phyloP scores from a whole-genome alignment of 2,329 filamentous ascomycete genomes.

The Beauveria australis region DNA sequence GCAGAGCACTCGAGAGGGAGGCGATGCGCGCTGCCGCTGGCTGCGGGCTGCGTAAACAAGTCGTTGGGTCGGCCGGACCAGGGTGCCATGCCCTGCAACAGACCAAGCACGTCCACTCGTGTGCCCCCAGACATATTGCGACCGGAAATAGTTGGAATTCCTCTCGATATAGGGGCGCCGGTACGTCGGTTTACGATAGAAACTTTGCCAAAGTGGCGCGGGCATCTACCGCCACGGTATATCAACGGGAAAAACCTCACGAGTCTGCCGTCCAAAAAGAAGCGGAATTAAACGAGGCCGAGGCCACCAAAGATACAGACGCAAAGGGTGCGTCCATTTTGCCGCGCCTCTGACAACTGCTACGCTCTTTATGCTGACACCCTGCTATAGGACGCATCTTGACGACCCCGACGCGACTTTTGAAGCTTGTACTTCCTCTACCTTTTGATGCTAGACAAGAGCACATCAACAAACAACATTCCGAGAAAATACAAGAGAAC shows the following conservation, averaged over 20 bases:
- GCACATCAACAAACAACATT: slow-evolving; percentile 32
- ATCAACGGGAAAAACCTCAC: background rate
- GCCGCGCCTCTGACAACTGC: background rate
- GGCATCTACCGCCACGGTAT: slow-evolving; percentile 5
- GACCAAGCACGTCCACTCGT: background rate
- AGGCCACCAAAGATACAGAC: slow-evolving; percentile 13
- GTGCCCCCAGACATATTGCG: background rate
- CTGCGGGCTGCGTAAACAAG: background rate
- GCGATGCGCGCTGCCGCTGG: slow-evolving; percentile 3
- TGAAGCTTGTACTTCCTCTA: slow-evolving; percentile 74
- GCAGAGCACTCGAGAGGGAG: background rate
- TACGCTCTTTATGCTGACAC: background rate
- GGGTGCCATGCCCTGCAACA: background rate
- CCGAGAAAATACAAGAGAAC: slow-evolving; percentile 24
- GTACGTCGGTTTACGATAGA: background rate
- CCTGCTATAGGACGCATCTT: slow-evolving; percentile 58
- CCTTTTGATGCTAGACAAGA: slow-evolving; percentile 34
- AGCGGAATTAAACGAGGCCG: background rate
- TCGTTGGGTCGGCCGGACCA: background rate
- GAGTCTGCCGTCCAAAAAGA: background rate
- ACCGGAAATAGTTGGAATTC: background rate
- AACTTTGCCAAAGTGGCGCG: slow-evolving; percentile 4
- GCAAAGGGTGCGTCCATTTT: slow-evolving; percentile 16
- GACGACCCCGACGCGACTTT: slow-evolving; percentile 69
- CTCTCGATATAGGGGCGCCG: background rate